Percentiles rank a stretch among this genome's conserved stretches.
These are phyloP conservation scores for Apiospora rasikravindrae DNA, from an alignment of 2,329 filamentous ascomycete genomes.

Conservation along the genomic window DNA sequence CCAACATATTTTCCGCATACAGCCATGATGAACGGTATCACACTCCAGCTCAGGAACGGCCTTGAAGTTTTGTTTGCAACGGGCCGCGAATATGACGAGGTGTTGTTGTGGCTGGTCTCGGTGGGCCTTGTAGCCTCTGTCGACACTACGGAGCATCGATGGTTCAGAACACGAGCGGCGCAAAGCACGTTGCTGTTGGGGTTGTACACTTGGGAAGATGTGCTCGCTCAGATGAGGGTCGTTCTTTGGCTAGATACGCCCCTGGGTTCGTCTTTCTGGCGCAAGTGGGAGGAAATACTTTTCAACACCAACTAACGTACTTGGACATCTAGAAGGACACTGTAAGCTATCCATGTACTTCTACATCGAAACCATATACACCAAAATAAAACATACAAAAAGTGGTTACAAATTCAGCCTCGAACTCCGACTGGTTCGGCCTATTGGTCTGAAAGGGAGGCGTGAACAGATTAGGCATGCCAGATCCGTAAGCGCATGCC, in stretches of 20 bases:
- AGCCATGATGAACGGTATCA: slow-evolving; percentile 43
- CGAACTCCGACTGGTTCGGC: not conserved
- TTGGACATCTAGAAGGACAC: not conserved
- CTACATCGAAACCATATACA: not conserved
- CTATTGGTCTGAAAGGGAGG: not conserved
- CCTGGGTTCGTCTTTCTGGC: slow-evolving; percentile 29
- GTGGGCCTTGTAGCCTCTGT: slow-evolving; percentile 46
- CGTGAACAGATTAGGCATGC: not conserved
- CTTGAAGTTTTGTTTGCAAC: slow-evolving; percentile 39
- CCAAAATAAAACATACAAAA: not conserved
- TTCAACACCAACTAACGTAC: not conserved
- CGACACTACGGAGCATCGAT: slow-evolving; percentile 34
- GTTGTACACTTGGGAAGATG: slow-evolving; percentile 32
- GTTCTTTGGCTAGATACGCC: slow-evolving; percentile 38
- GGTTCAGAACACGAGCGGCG: slow-evolving; percentile 37
- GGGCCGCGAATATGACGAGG: not conserved
- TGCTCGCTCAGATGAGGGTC: slow-evolving; percentile 27
- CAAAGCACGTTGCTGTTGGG: not conserved
- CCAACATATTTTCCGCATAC: slow-evolving; percentile 61
- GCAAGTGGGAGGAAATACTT: slow-evolving; percentile 36
- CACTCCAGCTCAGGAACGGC: slow-evolving; percentile 38
- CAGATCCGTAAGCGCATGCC: too few relatives aligned
- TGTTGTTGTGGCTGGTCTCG: slow-evolving; percentile 46
- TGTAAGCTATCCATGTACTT: not conserved
- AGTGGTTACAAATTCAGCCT: not conserved